A percentile compares a stretch with the other conserved stretches of the same genome.
phyloP scores from a whole-genome alignment of 495 filamentous ascomycete genomes.

The Penicillium riverlandense region DNA sequence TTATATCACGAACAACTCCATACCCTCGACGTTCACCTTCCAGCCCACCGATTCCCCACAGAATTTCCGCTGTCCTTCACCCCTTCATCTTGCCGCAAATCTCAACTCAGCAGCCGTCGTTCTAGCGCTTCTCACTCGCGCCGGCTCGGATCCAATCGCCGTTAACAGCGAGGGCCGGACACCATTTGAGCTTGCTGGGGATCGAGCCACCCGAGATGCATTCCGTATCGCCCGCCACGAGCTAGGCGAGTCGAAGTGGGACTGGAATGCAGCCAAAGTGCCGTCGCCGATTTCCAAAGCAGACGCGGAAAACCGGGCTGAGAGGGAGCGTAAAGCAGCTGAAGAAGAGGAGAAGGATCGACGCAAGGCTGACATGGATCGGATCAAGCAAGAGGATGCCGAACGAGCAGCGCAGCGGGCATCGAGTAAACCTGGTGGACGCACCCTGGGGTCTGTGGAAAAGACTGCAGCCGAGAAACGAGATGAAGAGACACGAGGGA shows the following conservation, averaged over 20 bases:
- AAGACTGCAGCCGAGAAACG: conserved; percentile 69
- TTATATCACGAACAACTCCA: conserved; percentile 67
- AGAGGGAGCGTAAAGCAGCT: conserved; percentile 51
- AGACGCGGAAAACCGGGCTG: conserved; percentile 59
- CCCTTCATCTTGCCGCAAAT: conserved; percentile 78
- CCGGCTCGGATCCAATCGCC: conserved; percentile 63
- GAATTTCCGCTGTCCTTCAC: conserved; percentile 78
- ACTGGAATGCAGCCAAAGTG: conserved; percentile 71
- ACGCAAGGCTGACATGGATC: conserved; percentile 54
- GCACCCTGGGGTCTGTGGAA: conserved; percentile 43
- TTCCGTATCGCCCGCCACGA: conserved; percentile 83
- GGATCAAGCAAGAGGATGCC: conserved; percentile 60
- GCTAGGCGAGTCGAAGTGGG: conserved; percentile 68
- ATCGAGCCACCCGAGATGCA: conserved; percentile 79
- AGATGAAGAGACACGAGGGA: conserved; percentile 73
- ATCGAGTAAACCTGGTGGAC: conserved; percentile 35
- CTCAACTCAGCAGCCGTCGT: conserved; percentile 69
- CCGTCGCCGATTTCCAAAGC: conserved; percentile 59
- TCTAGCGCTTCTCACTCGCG: conserved; percentile 67
- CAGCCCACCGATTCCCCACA: conserved; percentile 57
- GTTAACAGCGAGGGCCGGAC: conserved; percentile 61
- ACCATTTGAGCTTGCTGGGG: conserved; percentile 80
- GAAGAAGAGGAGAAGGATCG: conserved; percentile 51
- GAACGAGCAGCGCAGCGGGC: conserved; percentile 36
- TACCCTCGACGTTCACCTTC: conserved; percentile 66